phyloP scores from a whole-genome alignment of 306 rosid genomes.

The Calophaca sinica region DNA sequence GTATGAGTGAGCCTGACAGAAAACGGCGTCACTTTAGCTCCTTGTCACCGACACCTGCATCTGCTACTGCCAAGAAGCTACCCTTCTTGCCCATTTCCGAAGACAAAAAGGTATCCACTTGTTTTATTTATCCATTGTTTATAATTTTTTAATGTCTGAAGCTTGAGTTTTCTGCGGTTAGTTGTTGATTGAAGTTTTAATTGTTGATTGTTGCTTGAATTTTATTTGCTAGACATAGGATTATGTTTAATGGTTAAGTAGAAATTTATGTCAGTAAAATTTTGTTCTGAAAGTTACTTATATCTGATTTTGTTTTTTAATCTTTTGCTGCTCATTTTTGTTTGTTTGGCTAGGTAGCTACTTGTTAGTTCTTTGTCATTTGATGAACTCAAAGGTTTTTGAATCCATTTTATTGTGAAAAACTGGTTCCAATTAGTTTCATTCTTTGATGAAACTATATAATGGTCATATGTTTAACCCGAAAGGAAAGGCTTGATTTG shows the following conservation, averaged over 20 bases:
- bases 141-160: neutral
- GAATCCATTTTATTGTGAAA: neutral
- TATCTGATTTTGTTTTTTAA: neutral
- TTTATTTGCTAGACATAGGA: neutral
- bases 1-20: constrained; percentile 83
- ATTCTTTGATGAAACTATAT: constrained; percentile 23
- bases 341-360: neutral
- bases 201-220: constrained; percentile 39
- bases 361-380: neutral
- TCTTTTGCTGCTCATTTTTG: neutral
- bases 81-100: constrained; percentile 77
- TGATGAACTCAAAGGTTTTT: constrained; percentile 15
- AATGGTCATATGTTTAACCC: neutral
- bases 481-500: constrained; percentile 19
- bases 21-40: constrained; percentile 95
- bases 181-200: neutral
- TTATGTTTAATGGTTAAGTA: constrained; percentile 2
- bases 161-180: neutral
- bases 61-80: constrained; percentile 71
- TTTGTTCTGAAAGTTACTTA: constrained; percentile 5
- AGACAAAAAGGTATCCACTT: constrained; percentile 78
- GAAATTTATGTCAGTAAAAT: neutral
- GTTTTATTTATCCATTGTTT: constrained; percentile 27
- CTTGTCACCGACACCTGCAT: constrained; percentile 74
- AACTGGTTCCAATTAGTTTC: constrained; percentile 2